Evolutionary conservation across 192 early-diverging fungal species (phyloP).

Genomic region (Fimicolochytrium jonesii): DNA sequence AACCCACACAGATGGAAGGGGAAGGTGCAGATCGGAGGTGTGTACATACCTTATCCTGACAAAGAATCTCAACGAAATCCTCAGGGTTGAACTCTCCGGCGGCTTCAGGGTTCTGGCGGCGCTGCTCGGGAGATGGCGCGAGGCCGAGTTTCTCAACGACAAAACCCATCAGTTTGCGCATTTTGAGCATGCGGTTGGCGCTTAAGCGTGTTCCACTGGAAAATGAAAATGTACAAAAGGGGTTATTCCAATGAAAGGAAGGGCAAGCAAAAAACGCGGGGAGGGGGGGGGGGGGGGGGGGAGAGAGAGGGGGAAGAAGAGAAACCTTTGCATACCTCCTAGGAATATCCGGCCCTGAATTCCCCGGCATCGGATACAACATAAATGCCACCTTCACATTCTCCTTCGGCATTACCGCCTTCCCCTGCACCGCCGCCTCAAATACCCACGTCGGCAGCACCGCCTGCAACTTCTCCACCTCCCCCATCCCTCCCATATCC

Average conservation of each 20-base stretch:
- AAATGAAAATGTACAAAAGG: neutral
- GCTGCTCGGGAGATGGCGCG: neutral
- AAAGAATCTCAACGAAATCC: slow-evolving; percentile 34
- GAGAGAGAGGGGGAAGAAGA: no score
- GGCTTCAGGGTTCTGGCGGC: neutral
- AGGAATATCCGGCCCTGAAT: neutral
- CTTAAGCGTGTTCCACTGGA: slow-evolving; percentile 62
- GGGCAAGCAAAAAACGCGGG: no score
- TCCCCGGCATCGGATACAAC: slow-evolving; percentile 24
- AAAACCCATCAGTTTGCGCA: slow-evolving; percentile 79
- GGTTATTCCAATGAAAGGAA: no score
- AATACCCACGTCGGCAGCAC: slow-evolving; percentile 81
- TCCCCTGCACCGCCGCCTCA: slow-evolving; percentile 66
- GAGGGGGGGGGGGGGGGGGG: no score
- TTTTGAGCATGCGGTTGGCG: slow-evolving; percentile 84
- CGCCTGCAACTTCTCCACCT: slow-evolving; percentile 51
- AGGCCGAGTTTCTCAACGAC: slow-evolving; percentile 59
- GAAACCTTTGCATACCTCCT: no score
- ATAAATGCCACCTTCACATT: slow-evolving; percentile 80
- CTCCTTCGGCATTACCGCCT: slow-evolving; percentile 63
- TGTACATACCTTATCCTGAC: slow-evolving; percentile 32
- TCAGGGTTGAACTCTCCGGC: slow-evolving; percentile 20
- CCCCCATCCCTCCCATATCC: slow-evolving; percentile 21
- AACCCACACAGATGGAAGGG: neutral
- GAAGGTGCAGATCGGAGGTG: no score